A percentile compares a stretch with the other conserved stretches of the same genome.
Conservation (phyloP, 2,329 filamentous ascomycete species). For the Epicoccum nigrum region DNA sequence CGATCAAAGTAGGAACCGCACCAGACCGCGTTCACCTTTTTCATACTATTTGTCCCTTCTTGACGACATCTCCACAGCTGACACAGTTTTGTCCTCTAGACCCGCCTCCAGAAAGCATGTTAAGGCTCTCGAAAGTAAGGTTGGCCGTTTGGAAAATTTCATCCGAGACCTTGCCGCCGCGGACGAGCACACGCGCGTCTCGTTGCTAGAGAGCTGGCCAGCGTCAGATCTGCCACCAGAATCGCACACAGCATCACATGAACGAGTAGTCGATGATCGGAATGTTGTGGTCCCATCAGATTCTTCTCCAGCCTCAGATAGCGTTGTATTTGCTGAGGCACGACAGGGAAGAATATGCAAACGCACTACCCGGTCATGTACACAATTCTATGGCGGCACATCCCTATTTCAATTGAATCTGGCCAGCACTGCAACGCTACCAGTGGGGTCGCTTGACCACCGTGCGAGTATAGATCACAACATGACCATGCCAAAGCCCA, state of each 20-base stretch:
- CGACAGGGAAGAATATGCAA: not conserved
- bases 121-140: not conserved
- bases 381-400: not conserved
- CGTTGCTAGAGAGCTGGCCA: not conserved
- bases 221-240: not conserved
- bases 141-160: not conserved
- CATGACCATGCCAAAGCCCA: not conserved
- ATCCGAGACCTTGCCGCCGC: not conserved
- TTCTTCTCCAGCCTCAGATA: not conserved
- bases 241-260: not conserved
- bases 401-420: not conserved
- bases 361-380: not conserved
- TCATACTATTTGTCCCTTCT: not conserved
- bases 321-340: not conserved
- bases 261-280: too few species aligned
- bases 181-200: not conserved
- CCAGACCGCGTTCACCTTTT: not conserved
- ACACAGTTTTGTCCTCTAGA: not conserved
- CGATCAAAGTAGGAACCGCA: not conserved
- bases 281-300: not conserved
- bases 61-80: not conserved
- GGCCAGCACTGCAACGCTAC: not conserved
- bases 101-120: not conserved
- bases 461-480: too few species aligned
- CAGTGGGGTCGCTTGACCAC: not conserved